Evolutionary conservation across 768 basidiomycete genomes (phyloP).

Genomic region (Dioszegia crocea): DNA sequence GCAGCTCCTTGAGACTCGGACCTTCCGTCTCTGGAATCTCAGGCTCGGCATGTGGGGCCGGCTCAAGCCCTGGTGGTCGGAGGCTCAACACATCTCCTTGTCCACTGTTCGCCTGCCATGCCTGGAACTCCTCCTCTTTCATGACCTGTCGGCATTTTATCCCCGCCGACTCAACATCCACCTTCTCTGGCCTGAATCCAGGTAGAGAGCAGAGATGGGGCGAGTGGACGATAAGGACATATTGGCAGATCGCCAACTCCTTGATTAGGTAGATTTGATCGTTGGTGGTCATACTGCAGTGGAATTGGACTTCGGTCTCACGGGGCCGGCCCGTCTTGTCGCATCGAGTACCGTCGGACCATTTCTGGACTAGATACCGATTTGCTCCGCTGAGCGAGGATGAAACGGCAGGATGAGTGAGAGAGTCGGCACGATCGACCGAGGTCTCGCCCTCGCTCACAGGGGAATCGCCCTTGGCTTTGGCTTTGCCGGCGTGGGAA

Average conservation of each 20-base stretch:
- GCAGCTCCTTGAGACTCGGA: constrained; percentile 6
- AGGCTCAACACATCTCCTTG: not conserved
- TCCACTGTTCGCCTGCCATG: constrained; percentile 10
- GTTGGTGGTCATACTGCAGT: constrained; percentile 90
- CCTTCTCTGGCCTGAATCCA: constrained; percentile 62
- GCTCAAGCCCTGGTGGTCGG: constrained; percentile 1
- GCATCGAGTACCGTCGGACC: constrained; percentile 69
- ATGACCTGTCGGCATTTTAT: constrained; percentile 42
- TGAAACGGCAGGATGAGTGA: constrained; percentile 41
- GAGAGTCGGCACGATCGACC: constrained; percentile 57
- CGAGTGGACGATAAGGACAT: constrained; percentile 89
- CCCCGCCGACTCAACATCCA: constrained; percentile 22
- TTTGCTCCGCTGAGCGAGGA: constrained; percentile 50
- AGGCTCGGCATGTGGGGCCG: not conserved
- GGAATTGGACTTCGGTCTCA: constrained; percentile 93
- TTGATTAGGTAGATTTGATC: constrained; percentile 88
- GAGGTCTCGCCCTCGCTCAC: not conserved
- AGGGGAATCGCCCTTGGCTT: not conserved
- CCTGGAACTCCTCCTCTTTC: constrained; percentile 27
- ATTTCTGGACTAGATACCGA: constrained; percentile 76
- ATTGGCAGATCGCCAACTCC: constrained; percentile 88
- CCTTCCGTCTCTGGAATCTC: constrained; percentile 1
- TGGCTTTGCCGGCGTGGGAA: not conserved
- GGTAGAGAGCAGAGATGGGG: constrained; percentile 90
- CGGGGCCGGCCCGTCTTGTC: constrained; percentile 84